Evolutionary conservation across 768 basidiomycete species (phyloP).

Genomic region (Leucocoprinus sp.): DNA sequence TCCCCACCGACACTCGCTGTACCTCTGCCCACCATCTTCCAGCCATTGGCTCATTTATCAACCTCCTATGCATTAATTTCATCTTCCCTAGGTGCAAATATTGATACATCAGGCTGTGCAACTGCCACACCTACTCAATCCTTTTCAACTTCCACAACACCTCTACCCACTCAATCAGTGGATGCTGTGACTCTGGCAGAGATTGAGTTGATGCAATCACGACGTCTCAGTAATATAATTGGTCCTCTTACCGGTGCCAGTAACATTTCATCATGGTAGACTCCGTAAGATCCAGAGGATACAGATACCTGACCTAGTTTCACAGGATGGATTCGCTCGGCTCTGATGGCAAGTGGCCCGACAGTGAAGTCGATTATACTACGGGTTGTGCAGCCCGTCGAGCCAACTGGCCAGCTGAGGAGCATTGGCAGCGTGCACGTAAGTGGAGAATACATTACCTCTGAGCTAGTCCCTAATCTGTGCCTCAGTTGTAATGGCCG

Average conservation of each 20-base stretch:
- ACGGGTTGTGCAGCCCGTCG: conserved; percentile 53
- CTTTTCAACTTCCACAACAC: background rate
- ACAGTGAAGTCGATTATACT: conserved; percentile 48
- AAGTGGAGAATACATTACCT: conserved; percentile 12
- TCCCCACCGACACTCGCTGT: background rate
- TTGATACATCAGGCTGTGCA: background rate
- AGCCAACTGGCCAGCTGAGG: conserved; percentile 64
- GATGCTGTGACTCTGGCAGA: conserved; percentile 4
- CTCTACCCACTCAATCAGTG: conserved; percentile 1
- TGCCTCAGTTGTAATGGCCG: conserved; percentile 40
- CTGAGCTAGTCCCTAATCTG: conserved; percentile 1
- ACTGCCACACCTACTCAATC: background rate
- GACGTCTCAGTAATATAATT: conserved; percentile 36
- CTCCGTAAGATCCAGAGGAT: background rate
- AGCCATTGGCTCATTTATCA: background rate
- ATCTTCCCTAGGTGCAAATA: background rate
- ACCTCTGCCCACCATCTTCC: background rate
- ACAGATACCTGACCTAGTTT: background rate
- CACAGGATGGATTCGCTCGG: conserved; percentile 40
- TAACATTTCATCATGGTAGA: conserved; percentile 34
- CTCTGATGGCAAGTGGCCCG: conserved; percentile 47
- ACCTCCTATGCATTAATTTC: background rate
- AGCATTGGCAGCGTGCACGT: conserved; percentile 51
- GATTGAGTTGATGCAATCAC: conserved; percentile 15
- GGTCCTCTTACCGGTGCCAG: conserved; percentile 25